Conservation (phyloP, 148 eudicot species). For the Cornus kousa region DNA sequence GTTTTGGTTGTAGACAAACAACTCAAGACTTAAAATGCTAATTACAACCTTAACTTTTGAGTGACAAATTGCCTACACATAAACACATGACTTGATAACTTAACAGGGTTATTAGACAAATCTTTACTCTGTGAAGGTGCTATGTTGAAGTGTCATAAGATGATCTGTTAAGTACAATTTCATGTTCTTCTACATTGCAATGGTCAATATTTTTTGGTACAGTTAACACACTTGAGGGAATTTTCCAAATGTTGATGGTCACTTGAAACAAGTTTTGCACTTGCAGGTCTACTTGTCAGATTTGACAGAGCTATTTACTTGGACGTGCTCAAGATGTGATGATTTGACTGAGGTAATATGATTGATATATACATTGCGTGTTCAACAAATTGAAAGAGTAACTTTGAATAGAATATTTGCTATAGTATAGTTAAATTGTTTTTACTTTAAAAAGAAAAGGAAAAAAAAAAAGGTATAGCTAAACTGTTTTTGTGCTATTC, state of each 20-base stretch:
- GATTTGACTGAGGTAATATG: conserved; percentile 62
- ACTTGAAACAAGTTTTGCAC: not conserved
- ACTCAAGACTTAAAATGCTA: too few relatives aligned
- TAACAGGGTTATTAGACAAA: not conserved
- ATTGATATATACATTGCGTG: not conserved
- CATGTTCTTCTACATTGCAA: not conserved
- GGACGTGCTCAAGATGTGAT: conserved; percentile 94
- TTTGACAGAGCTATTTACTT: conserved; percentile 74
- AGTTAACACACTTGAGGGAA: not conserved
- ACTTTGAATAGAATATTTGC: not conserved
- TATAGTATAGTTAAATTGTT: not conserved
- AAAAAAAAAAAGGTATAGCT: not conserved
- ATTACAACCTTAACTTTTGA: not conserved
- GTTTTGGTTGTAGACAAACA: not conserved
- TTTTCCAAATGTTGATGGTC: conserved; percentile 6
- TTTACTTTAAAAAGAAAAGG: not conserved
- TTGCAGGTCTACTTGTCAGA: conserved; percentile 90
- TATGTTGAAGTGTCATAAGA: not conserved
- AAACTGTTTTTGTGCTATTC: not conserved
- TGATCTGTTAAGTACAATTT: not conserved
- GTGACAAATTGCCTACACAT: too few relatives aligned
- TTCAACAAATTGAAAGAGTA: not conserved
- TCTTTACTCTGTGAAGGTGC: not conserved
- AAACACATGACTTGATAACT: too few relatives aligned
- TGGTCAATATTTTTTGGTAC: not conserved